Evolutionary conservation across 2,329 filamentous ascomycete genomes (phyloP).

Genomic region (Akanthomyces muscarius): DNA sequence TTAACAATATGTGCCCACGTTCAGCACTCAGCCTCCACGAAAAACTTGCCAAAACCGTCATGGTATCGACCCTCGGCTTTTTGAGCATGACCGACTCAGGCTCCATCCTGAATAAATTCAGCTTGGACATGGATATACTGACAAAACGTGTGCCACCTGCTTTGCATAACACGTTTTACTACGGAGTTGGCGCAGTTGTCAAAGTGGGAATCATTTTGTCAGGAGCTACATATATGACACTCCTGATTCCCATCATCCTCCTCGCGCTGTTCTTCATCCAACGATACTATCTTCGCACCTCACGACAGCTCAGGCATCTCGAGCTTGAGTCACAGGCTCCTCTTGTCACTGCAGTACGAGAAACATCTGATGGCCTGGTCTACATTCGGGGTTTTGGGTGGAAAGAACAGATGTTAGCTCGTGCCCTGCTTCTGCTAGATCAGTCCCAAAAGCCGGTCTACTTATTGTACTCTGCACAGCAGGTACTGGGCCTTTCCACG

Average conservation of each 20-base stretch:
- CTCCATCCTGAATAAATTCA: not conserved
- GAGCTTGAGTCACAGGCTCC: constrained; percentile 6
- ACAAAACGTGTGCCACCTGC: not conserved
- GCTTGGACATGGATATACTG: not conserved
- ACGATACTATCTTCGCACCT: constrained; percentile 3
- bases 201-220: not conserved
- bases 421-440: not conserved
- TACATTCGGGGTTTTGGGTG: constrained; percentile 5
- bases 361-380: not conserved
- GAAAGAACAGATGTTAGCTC: accelerated
- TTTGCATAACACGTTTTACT: not conserved
- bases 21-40: not conserved
- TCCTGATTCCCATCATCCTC: not conserved
- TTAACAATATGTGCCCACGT: not conserved
- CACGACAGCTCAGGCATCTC: not conserved
- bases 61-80: not conserved
- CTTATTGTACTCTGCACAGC: not conserved
- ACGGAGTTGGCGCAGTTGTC: not conserved
- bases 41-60: not conserved
- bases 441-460: constrained; percentile 7
- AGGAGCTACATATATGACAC: not conserved
- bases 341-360: not conserved
- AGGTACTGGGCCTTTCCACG: not conserved
- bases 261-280: not conserved
- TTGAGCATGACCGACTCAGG: not conserved